Evolutionary conservation across 176 grass and related monocot genomes (phyloP), one percentile per base, ranked within the genome.

Genomic region (Avena insularis): DNA sequence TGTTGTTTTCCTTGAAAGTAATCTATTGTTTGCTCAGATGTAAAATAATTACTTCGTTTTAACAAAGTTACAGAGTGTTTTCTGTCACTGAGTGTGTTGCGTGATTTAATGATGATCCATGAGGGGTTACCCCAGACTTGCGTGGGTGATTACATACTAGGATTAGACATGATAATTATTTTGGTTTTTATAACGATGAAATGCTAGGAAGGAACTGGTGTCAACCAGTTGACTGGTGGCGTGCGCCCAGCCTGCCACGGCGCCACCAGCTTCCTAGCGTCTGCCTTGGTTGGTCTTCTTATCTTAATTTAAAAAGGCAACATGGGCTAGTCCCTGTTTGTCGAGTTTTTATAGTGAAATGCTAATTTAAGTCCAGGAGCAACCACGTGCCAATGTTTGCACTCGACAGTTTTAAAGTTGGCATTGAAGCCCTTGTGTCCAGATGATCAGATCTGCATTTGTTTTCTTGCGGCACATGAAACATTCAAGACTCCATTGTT

Each of bases 401-500:
- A 46, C 1, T 8, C 68, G 23, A 29, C 17, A 60, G 38, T 29
- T 29, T 60, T 6, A 33, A 61, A 40, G 20, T 40, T 80, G 53
- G 16, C 4, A 35, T 31, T 21, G 58, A 31, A 35, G 38, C 12
- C 23, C 51, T 43, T 79, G 17, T 19, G 9, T n/a, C 56, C 0
- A 3, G 53, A 82, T 55, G 55, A 75, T 16, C 47, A 33, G 14
- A 78, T 40, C 19, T 40, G 33, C 46, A 13, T 80, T 23, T 71
- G 8, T 9, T 59, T n/a, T 74, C n/a, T 19, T 49, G 19, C 46
- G 40, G 9, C 68, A 13, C 27, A 49, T 84, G 17, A 17, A 7
- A 75, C 7, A 4, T 50, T 62, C 38, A 84, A 49, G 35, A 19
- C 47, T 87, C 20, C 47, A 50, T 58, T 76, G 14, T 82, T 80